A percentile compares a stretch with the other conserved stretches of the same genome.
Evolutionary conservation across 2,329 filamentous ascomycete species (phyloP).

Genomic region (Xylariaceae sp.): DNA sequence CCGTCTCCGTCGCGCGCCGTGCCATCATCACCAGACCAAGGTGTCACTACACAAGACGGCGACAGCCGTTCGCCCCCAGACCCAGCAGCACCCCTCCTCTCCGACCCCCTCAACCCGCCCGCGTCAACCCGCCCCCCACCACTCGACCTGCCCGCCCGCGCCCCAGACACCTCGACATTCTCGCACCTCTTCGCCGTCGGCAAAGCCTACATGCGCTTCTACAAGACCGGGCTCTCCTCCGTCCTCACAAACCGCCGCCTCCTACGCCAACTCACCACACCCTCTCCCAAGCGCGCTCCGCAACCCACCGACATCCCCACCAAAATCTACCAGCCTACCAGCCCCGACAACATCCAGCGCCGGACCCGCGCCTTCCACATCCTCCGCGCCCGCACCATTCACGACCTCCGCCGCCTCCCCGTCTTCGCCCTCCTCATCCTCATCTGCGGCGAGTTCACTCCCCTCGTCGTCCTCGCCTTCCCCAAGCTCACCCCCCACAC

Average conservation of each 20-base stretch:
- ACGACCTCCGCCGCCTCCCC: conserved; percentile 75
- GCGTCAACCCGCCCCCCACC: conserved; percentile 67
- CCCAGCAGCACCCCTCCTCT: conserved; percentile 8
- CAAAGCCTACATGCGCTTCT: conserved; percentile 77
- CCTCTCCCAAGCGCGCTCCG: neutral
- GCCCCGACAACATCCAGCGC: conserved; percentile 15
- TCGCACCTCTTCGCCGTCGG: conserved; percentile 59
- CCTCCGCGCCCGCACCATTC: conserved; percentile 60
- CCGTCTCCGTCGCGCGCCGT: neutral
- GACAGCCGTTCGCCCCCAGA: neutral
- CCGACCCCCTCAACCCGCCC: conserved; percentile 62
- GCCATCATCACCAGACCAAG: too few species aligned
- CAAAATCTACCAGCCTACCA: conserved; percentile 25
- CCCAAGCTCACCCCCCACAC: conserved; percentile 70
- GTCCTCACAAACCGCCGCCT: conserved; percentile 64
- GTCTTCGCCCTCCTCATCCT: conserved; percentile 72
- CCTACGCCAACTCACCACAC: conserved; percentile 33
- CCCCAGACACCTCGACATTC: conserved; percentile 34
- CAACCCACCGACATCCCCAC: conserved; percentile 22
- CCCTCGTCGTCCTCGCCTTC: conserved; percentile 69
- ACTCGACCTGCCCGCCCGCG: conserved; percentile 57
- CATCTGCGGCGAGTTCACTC: conserved; percentile 81
- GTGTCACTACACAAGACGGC: too few species aligned
- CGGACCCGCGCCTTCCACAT: conserved; percentile 67
- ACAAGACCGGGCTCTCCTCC: conserved; percentile 77